Percentiles rank a stretch among this genome's conserved stretches.
Conservation (phyloP, 805 yeast species). For the Monosporozyma aerobia region DNA sequence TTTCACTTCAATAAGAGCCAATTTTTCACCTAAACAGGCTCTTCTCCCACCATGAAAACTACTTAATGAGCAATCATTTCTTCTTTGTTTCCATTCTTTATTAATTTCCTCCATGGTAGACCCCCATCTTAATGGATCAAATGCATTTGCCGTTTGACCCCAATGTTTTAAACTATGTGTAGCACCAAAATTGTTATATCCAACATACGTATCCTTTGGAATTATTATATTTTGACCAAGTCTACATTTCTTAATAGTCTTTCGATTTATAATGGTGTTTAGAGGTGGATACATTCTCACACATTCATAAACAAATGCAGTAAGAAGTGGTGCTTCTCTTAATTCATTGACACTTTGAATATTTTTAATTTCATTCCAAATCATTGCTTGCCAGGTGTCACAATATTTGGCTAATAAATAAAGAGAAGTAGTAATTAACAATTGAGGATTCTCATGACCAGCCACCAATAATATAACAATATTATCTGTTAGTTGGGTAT, state of each 20-base stretch:
- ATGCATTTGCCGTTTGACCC: slow-evolving; percentile 37
- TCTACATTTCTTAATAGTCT: slow-evolving; percentile 31
- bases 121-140: slow-evolving; percentile 49
- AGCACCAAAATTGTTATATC: slow-evolving; percentile 45
- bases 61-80: slow-evolving; percentile 38
- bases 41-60: slow-evolving; percentile 53
- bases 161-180: slow-evolving; percentile 38
- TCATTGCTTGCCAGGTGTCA: slow-evolving; percentile 34
- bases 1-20: slow-evolving; percentile 41
- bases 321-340: slow-evolving; percentile 47
- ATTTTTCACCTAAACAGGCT: slow-evolving; percentile 53
- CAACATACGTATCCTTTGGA: slow-evolving; percentile 45
- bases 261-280: slow-evolving; percentile 46
- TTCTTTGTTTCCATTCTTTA: slow-evolving; percentile 34
- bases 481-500: slow-evolving; percentile 44
- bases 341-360: slow-evolving; percentile 30
- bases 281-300: slow-evolving; percentile 47
- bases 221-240: slow-evolving; percentile 37
- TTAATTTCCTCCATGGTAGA: slow-evolving; percentile 29
- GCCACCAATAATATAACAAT: slow-evolving; percentile 48
- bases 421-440: slow-evolving; percentile 39
- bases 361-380: slow-evolving; percentile 38
- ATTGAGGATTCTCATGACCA: slow-evolving; percentile 56
- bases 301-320: slow-evolving; percentile 55
- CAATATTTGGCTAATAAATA: slow-evolving; percentile 38